Percentiles rank a stretch among this genome's conserved stretches.
These are phyloP conservation scores for Cryptosporidium ryanae DNA, from an alignment of 169 alveolate genomes.

Conservation along the genomic window DNA sequence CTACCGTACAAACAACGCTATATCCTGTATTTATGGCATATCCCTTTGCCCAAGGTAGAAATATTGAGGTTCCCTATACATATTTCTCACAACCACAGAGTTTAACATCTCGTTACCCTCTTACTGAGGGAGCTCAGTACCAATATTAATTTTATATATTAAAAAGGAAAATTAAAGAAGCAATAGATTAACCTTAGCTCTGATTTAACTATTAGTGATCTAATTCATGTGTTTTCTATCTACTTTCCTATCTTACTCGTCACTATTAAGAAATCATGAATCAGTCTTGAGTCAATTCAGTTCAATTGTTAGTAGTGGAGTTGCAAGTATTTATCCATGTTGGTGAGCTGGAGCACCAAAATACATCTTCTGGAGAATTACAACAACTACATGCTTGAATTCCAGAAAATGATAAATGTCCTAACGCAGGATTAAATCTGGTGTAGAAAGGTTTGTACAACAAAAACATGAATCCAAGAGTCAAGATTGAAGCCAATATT, in stretches of 20 bases:
- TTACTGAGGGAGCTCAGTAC: slow-evolving; percentile 6
- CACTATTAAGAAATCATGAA: no score
- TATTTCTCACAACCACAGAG: slow-evolving; percentile 4
- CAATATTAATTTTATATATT: neutral
- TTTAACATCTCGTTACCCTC: neutral
- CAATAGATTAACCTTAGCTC: neutral
- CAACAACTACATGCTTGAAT: slow-evolving; percentile 69
- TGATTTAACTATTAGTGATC: neutral
- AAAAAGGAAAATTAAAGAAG: neutral
- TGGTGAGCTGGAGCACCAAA: slow-evolving; percentile 70
- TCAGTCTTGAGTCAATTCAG: no score
- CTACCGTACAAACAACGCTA: slow-evolving; percentile 67
- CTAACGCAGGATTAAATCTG: slow-evolving; percentile 34
- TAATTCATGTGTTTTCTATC: no score
- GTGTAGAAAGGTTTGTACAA: slow-evolving; percentile 57
- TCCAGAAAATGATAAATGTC: slow-evolving; percentile 63
- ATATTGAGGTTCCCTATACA: slow-evolving; percentile 61
- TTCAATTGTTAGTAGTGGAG: neutral
- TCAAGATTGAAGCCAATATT: slow-evolving; percentile 14
- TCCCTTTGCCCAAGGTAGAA: slow-evolving; percentile 63
- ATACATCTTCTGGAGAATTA: slow-evolving; percentile 45
- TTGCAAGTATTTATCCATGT: slow-evolving; percentile 56
- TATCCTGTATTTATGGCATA: slow-evolving; percentile 66
- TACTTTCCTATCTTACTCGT: no score
- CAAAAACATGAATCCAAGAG: slow-evolving; percentile 59